These are phyloP conservation scores for Punctularia strigosozonata DNA, from an alignment of 768 basidiomycete genomes.

Conservation along the genomic window DNA sequence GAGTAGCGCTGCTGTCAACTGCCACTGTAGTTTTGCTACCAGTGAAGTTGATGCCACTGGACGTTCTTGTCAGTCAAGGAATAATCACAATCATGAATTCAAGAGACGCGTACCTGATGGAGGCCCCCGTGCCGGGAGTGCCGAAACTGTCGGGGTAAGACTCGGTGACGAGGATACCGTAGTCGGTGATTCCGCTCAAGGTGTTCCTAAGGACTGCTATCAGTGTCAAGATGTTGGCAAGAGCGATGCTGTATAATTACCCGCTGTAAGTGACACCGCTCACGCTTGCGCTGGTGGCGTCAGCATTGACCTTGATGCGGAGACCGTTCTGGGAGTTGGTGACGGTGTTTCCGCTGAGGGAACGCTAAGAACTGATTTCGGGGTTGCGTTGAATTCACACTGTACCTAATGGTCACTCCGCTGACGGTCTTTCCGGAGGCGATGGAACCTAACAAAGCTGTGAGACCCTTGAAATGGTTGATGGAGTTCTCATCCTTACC, in stretches of 20 bases:
- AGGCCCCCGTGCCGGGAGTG: slow-evolving; percentile 33
- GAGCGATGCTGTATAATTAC: too few species aligned
- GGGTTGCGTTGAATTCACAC: slow-evolving; percentile 26
- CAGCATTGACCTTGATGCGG: slow-evolving; percentile 48
- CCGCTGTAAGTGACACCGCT: slow-evolving; percentile 35
- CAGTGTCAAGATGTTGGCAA: too few species aligned
- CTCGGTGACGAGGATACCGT: slow-evolving; percentile 46
- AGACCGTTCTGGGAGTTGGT: slow-evolving; percentile 35
- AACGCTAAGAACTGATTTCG: background rate
- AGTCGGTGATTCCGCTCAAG: slow-evolving; percentile 33
- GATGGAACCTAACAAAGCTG: slow-evolving; percentile 41
- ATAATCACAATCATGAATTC: too few species aligned
- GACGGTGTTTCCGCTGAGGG: too few species aligned
- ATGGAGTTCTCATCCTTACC: slow-evolving; percentile 7
- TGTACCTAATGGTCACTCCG: slow-evolving; percentile 43
- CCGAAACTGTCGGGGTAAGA: slow-evolving; percentile 45
- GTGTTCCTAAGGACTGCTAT: too few species aligned
- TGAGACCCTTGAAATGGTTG: too few species aligned
- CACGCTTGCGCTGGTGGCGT: slow-evolving; percentile 35
- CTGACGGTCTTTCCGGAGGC: slow-evolving; percentile 37
- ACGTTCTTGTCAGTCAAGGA: too few species aligned
- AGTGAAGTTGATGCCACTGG: slow-evolving; percentile 39
- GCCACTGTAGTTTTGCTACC: slow-evolving; percentile 27
- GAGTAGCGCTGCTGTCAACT: slow-evolving; percentile 29
- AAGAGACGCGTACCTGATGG: too few species aligned